These are phyloP conservation scores for Solanum clarkiae DNA, from an alignment of 257 asterid genomes.

Conservation along the genomic window DNA sequence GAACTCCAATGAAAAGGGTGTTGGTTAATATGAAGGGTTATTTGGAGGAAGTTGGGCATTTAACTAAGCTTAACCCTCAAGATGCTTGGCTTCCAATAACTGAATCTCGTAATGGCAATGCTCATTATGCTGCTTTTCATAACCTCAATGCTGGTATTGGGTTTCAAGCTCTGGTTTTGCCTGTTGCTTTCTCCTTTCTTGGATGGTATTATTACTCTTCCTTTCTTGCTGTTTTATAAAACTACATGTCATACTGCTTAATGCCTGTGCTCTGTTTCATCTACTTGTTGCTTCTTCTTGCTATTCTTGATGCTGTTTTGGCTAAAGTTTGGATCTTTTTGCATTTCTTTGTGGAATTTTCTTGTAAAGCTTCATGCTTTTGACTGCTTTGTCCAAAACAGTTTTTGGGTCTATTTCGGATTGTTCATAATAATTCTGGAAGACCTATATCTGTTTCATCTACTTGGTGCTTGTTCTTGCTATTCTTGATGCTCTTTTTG, in stretches of 20 bases:
- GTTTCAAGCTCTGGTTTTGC: constrained; percentile 83
- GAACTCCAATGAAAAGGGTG: constrained; percentile 96
- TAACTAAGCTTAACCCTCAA: constrained; percentile 92
- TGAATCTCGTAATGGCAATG: constrained; percentile 91
- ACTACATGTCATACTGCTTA: background rate
- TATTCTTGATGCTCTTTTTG: background rate
- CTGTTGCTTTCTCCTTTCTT: constrained; percentile 91
- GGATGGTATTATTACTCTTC: constrained; percentile 54
- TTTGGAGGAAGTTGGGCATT: constrained; percentile 89
- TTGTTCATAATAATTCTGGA: too few species aligned
- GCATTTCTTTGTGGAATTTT: background rate
- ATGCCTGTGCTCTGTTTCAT: background rate
- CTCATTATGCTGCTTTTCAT: constrained; percentile 95
- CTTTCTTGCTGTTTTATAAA: background rate
- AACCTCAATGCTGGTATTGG: constrained; percentile 96
- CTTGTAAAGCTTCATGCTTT: too few species aligned
- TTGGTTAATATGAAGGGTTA: constrained; percentile 86
- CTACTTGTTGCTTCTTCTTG: background rate
- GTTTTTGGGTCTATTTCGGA: too few species aligned
- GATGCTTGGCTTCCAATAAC: constrained; percentile 99
- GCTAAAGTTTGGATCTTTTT: background rate
- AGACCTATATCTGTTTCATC: background rate
- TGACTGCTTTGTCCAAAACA: too few species aligned
- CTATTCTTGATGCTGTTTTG: background rate
- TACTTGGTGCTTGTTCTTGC: background rate